phyloP scores from a whole-genome alignment of 2,329 filamentous ascomycete species.

The Fusarium napiforme region DNA sequence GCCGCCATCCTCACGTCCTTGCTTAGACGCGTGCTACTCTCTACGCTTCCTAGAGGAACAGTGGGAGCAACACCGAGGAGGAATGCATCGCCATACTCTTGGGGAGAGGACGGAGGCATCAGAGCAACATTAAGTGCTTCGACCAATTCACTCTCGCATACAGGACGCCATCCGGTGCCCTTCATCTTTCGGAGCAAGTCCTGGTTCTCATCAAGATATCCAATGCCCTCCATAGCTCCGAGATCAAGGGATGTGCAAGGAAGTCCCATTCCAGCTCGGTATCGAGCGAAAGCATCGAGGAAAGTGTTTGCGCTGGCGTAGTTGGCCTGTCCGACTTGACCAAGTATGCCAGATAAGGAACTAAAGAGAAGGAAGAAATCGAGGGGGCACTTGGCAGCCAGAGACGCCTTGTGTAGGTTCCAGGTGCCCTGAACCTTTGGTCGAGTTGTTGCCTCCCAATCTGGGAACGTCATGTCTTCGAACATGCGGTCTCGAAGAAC shows the following conservation, averaged over 20 bases:
- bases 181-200: not conserved
- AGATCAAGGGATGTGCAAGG: not conserved
- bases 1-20: not conserved
- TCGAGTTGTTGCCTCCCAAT: not conserved
- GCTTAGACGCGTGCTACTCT: not conserved
- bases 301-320: not conserved
- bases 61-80: not conserved
- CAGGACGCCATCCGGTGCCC: not conserved
- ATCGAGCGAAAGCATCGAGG: not conserved
- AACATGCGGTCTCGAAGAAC: not conserved
- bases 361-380: not conserved
- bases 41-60: not conserved
- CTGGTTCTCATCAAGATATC: not conserved
- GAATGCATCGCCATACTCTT: not conserved
- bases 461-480: not conserved
- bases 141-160: not conserved
- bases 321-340: not conserved
- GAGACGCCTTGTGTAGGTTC: not conserved
- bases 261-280: not conserved
- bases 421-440: not conserved
- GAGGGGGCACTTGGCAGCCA: not conserved
- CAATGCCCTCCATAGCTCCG: not conserved
- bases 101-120: not conserved
- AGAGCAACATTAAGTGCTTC: not conserved
- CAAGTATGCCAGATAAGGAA: not conserved